phyloP scores from a whole-genome alignment of 139 green algal species.

The Chlorella sp. region DNA sequence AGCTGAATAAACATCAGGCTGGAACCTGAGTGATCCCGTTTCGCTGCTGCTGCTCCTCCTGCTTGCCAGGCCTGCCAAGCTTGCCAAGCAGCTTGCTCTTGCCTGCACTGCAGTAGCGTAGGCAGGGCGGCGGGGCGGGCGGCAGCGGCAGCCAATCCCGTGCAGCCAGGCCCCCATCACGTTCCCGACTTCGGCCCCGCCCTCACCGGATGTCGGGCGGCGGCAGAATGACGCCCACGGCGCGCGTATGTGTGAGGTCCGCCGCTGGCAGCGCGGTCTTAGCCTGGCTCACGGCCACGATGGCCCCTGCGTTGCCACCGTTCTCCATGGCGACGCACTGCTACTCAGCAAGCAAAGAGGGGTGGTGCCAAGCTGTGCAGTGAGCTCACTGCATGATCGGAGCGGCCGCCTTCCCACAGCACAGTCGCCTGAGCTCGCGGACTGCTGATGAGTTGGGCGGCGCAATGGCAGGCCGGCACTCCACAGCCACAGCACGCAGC shows the following conservation, averaged over 20 bases:
- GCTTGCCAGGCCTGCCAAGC: too few relatives aligned
- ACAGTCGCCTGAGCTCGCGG: background rate
- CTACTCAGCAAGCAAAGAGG: too few relatives aligned
- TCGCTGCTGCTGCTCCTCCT: too few relatives aligned
- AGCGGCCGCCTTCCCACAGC: background rate
- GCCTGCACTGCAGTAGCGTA: background rate
- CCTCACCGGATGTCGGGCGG: slow-evolving; percentile 89
- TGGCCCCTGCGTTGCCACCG: slow-evolving; percentile 1
- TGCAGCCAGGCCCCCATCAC: background rate
- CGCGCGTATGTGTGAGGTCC: slow-evolving; percentile 89
- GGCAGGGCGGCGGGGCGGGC: background rate
- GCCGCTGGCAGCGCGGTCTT: slow-evolving; percentile 49
- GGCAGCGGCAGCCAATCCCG: background rate
- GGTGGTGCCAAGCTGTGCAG: too few relatives aligned
- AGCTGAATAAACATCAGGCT: too few relatives aligned
- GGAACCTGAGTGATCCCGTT: too few relatives aligned
- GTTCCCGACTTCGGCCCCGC: background rate
- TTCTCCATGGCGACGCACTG: slow-evolving; percentile 33
- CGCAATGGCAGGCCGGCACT: too few relatives aligned
- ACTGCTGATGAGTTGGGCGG: too few relatives aligned
- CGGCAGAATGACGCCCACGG: slow-evolving; percentile 93
- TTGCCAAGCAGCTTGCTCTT: background rate
- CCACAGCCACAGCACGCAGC: background rate
- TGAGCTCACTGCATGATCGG: too few relatives aligned
- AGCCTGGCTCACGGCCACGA: slow-evolving; percentile 76